Evolutionary conservation across 495 filamentous ascomycete species (phyloP), one percentile per base, ranked within the genome.

Genomic region (Aspergillus conjunctus): DNA sequence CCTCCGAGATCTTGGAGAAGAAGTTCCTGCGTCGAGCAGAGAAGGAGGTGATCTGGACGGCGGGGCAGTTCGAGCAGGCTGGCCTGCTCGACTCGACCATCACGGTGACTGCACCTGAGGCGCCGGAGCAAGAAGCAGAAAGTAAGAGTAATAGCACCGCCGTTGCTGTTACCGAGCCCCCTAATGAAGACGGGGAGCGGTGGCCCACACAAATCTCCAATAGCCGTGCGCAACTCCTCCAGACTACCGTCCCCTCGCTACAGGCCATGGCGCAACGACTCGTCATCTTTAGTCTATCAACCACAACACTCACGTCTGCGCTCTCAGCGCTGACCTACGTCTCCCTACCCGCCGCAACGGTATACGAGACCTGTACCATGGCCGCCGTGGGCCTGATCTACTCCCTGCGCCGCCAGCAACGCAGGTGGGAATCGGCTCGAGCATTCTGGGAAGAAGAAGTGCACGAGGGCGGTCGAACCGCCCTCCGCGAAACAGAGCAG

Each of bases 351-450:
- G 71, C 78, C 0, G 73, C 82, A 0, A 74, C 76, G 0, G 61
- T 89, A 0, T 95, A 95, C 68, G 90, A 93, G 71, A 87, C 89
- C 12, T 85, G 88, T 32, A 89, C 88, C 14, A 76, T 97, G n/a
- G 90, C 86, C 0, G 91, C 90, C 3, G 70, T 95, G 7, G 92
- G 91, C 8, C 65, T 91, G 7, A 86, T 90, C 5, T 90, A 87
- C 78, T 87, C 88, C 56, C 67, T 93, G 62, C 75, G 87, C 21
- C 78, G 87, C 20, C 79, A 97, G 76, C 93, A 97, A 72, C 85
- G 72, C 63, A 77, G 83, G 64, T 98, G 93, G 93, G 89, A 92
- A 60, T 71, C 66, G 8, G 89, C 87, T 11, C 82, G 88, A 39
- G 72, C 65, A 7, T 84, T 80, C 63, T 98, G 91, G 88, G 85